phyloP scores from a whole-genome alignment of 768 basidiomycete species.

The Lyophyllum atratum region DNA sequence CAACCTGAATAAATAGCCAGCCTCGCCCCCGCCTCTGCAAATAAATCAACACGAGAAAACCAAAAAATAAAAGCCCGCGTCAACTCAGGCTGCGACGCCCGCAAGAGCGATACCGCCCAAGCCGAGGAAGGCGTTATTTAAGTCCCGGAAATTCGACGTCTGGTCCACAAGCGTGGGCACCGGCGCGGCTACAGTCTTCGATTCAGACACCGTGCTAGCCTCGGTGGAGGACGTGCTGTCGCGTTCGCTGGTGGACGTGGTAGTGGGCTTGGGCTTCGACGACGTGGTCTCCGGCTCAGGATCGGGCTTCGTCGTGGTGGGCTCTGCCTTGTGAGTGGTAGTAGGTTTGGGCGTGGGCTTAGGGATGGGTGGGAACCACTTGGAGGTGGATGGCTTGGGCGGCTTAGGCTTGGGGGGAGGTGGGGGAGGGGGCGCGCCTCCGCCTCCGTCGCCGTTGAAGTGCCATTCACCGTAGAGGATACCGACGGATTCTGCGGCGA shows the following conservation, averaged over 20 bases:
- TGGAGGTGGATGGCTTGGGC: constrained; percentile 20
- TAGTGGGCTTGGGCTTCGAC: constrained; percentile 26
- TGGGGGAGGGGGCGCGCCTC: constrained; percentile 18
- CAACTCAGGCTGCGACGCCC: constrained; percentile 3
- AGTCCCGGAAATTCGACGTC: constrained; percentile 31
- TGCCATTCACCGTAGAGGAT: constrained; percentile 54
- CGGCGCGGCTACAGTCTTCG: not conserved
- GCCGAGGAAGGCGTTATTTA: constrained; percentile 38
- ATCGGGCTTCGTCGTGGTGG: constrained; percentile 13
- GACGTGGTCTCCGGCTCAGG: constrained; percentile 22
- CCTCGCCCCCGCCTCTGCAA: not conserved
- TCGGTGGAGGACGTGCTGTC: constrained; percentile 22
- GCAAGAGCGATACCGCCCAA: constrained; percentile 36
- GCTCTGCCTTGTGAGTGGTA: constrained; percentile 5
- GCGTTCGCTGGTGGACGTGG: constrained; percentile 23
- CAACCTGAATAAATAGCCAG: not conserved
- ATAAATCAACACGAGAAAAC: not conserved
- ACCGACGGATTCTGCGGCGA: constrained; percentile 44
- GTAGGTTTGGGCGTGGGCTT: constrained; percentile 15
- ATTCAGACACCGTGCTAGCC: constrained; percentile 6
- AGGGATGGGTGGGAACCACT: constrained; percentile 13
- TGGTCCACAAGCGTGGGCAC: constrained; percentile 15
- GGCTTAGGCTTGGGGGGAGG: constrained; percentile 18
- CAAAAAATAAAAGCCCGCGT: too few species aligned
- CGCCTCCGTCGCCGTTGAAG: constrained; percentile 29